phyloP scores from a whole-genome alignment of 345 rosid species.

The Eucalyptus cloeziana region DNA sequence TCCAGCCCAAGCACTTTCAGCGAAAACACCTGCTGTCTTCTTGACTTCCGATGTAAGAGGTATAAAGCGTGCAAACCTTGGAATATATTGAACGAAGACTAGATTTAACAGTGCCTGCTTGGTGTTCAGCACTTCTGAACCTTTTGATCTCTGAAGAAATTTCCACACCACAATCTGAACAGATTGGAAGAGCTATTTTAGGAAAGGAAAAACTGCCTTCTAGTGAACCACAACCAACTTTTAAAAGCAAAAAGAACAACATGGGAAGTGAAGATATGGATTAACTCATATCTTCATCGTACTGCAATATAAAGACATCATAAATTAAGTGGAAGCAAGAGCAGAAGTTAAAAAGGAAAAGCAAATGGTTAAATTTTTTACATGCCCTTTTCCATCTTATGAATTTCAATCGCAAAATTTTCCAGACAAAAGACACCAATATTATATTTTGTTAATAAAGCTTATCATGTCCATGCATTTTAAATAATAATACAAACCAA shows the following conservation, averaged over 20 bases:
- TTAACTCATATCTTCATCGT: background rate
- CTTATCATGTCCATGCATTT: background rate
- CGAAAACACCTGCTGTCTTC: slow-evolving; percentile 75
- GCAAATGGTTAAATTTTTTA: background rate
- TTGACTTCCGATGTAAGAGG: slow-evolving; percentile 78
- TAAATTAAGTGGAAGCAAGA: background rate
- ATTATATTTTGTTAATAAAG: background rate
- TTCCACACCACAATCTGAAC: slow-evolving; percentile 63
- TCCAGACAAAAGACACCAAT: background rate
- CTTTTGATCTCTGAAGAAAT: slow-evolving; percentile 41
- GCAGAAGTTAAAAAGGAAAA: background rate
- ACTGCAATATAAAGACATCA: background rate
- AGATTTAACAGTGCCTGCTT: slow-evolving; percentile 43
- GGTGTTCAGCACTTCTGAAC: slow-evolving; percentile 47
- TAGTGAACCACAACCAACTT: background rate
- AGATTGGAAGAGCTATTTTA: background rate
- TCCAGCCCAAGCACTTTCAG: slow-evolving; percentile 76
- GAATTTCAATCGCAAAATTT: background rate
- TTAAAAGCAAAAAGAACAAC: background rate
- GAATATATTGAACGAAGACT: slow-evolving; percentile 66
- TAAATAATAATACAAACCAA: background rate
- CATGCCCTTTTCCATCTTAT: background rate
- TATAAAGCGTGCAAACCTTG: slow-evolving; percentile 58
- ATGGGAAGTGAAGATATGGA: background rate
- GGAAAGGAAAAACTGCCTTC: background rate